Base-by-base conservation (phyloP, 208 protist species). In the Leishmania major region DNA sequence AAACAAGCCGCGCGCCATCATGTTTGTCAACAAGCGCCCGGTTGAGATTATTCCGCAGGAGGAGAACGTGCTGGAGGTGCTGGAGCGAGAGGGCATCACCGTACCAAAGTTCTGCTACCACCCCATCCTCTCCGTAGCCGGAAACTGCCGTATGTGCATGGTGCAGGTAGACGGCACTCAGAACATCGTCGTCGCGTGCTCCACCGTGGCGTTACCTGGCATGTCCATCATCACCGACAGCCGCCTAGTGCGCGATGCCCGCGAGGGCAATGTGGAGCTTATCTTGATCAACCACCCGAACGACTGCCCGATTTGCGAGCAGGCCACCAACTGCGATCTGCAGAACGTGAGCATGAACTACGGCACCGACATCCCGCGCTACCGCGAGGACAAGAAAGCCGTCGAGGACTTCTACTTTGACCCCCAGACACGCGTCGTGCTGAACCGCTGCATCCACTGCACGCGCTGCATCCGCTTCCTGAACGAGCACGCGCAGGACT, bases 131-230 rank as follows among this genome's bases (percentile, higher is more conserved):
- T 98, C 97, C 45, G 96, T 99, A 25, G 97, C 97, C 13, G 98
- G 98, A 75, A 99, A 99, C 92, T 99, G 98, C 90, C 92, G 98
- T 70, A 99, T 99, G 98, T 99, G 98, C 86, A 94, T 99, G 70
- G 98, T 99, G 77, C 97, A 99, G 90, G 89, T 99, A 1, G 96
- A 96, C 82, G 98, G 98, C 74, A 97, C 96, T 69, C 94, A 97
- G 84, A 99, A 99, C 89, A 91, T 99, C 47, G 91, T 99, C 1
- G 98, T 99, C n/a, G 93, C 97, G 13, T 99, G 98, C 87, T 95
- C 97, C 49, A 99, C 98, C n/a, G 97, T 98, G 51, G 91, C 95
- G 49, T 88, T 98, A 83, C 96, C 97, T 1, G 97, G 97, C 75
- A 99, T 99, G 98, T 98, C 92, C 25, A 96, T 99, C 86, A 98